Percentiles rank a stretch among this genome's conserved stretches.
These are phyloP conservation scores for Coemansia sp. DNA, from an alignment of 192 early-diverging fungal species.

Conservation along the genomic window DNA sequence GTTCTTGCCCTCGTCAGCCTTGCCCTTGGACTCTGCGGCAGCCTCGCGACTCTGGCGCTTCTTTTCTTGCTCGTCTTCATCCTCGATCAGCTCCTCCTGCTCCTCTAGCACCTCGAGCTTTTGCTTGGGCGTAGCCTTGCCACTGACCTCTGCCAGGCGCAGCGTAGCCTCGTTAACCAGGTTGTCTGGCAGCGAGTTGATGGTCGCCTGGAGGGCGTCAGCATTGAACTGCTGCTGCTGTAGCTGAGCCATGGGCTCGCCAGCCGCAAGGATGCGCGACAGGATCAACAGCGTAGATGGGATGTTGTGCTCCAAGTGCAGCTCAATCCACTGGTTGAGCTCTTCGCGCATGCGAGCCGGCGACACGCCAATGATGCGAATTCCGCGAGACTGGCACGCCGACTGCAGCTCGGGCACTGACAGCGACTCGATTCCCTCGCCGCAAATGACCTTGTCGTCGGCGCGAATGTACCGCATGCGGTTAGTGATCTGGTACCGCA, in stretches of 20 bases:
- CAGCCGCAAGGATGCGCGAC: constrained; percentile 80
- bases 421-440: constrained; percentile 86
- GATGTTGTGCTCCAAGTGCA: constrained; percentile 89
- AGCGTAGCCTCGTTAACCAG: constrained; percentile 84
- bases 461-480: constrained; percentile 81
- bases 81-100: constrained; percentile 95
- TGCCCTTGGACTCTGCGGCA: constrained; percentile 47
- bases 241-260: constrained; percentile 76
- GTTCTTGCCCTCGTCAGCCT: constrained; percentile 35
- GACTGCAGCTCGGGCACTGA: constrained; percentile 85
- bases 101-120: constrained; percentile 91
- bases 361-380: constrained; percentile 83
- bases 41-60: constrained; percentile 58
- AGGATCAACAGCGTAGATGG: constrained; percentile 89
- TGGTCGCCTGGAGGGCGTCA: constrained; percentile 90
- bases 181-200: constrained; percentile 88
- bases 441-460: constrained; percentile 85
- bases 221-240: constrained; percentile 59
- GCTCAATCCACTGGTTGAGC: constrained; percentile 90
- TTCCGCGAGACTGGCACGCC: constrained; percentile 87
- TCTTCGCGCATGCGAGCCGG: constrained; percentile 87
- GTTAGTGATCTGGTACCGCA: constrained; percentile 89
- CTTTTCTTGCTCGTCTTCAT: constrained; percentile 89
- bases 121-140: constrained; percentile 88
- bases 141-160: constrained; percentile 83